phyloP scores from a whole-genome alignment of 345 rosid species.

The Brassica rapa region DNA sequence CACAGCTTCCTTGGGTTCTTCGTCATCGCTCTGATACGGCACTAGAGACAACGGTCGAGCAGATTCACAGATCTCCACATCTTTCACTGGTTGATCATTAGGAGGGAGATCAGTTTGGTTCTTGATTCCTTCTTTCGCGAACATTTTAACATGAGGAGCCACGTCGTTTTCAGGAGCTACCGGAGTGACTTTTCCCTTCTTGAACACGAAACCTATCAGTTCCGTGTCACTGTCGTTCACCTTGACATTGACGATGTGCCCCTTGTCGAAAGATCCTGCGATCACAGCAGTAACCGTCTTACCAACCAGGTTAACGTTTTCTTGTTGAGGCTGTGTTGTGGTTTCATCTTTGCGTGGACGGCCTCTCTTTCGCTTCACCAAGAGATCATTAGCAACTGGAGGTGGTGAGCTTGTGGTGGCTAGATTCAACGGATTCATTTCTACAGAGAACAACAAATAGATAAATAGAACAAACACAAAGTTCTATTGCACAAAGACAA shows the following conservation, averaged over 20 bases:
- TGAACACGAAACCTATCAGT: no score
- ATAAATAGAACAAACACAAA: neutral
- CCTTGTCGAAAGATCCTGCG: slow-evolving; percentile 65
- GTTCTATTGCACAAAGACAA: neutral
- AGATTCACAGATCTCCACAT: slow-evolving; percentile 37
- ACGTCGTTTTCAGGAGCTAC: slow-evolving; percentile 60
- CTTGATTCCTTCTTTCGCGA: slow-evolving; percentile 43
- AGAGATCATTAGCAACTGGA: slow-evolving; percentile 41
- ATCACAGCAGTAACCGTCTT: slow-evolving; percentile 58
- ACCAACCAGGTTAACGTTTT: slow-evolving; percentile 48
- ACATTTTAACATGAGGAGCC: slow-evolving; percentile 66
- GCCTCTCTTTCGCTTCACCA: slow-evolving; percentile 58
- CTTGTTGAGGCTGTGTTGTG: slow-evolving; percentile 26
- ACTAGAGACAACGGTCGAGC: slow-evolving; percentile 28
- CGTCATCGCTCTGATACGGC: slow-evolving; percentile 25
- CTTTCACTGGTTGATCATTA: slow-evolving; percentile 37
- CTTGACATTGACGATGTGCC: slow-evolving; percentile 62
- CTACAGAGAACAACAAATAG: neutral
- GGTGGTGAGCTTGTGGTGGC: slow-evolving; percentile 36
- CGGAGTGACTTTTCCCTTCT: slow-evolving; percentile 41
- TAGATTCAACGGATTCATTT: slow-evolving; percentile 47
- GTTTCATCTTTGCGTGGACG: slow-evolving; percentile 59
- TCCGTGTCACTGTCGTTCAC: slow-evolving; percentile 48
- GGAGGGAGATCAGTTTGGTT: slow-evolving; percentile 41
- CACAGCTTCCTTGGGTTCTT: slow-evolving; percentile 33